These are phyloP conservation scores for Pythium aristosporum DNA, from an alignment of 352 stramenopile genomes.

Conservation along the genomic window DNA sequence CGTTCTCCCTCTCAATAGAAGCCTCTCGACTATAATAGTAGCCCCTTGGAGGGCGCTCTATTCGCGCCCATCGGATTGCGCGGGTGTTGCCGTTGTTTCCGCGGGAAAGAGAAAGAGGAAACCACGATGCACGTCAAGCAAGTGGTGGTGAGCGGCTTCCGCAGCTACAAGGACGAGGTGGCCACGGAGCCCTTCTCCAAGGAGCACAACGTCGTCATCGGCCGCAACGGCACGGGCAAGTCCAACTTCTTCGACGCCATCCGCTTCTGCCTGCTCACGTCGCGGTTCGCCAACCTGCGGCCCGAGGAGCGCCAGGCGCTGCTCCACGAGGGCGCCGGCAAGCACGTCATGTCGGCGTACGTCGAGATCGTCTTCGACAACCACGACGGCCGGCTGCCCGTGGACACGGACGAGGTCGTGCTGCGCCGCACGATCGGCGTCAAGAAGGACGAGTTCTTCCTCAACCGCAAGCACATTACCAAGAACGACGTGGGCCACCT, in stretches of 20 bases:
- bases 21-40: not conserved
- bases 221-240: conserved; percentile 96
- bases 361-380: conserved; percentile 99
- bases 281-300: conserved; percentile 90
- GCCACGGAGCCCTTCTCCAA: conserved; percentile 91
- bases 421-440: conserved; percentile 98
- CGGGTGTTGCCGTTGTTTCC: conserved; percentile 8
- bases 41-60: conserved; percentile 2
- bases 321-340: conserved; percentile 94
- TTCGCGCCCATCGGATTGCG: conserved; percentile 17
- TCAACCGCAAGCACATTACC: conserved; percentile 98
- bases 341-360: conserved; percentile 96
- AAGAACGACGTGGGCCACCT: conserved; percentile 98
- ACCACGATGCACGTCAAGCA: conserved; percentile 96
- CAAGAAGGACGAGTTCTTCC: conserved; percentile 99
- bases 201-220: conserved; percentile 97
- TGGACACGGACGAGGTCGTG: conserved; percentile 93
- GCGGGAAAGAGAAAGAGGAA: conserved; percentile 11
- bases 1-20: conserved; percentile 1
- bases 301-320: conserved; percentile 92
- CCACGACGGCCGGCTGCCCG: conserved; percentile 92
- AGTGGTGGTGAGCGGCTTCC: conserved; percentile 94
- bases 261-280: conserved; percentile 96
- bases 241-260: conserved; percentile 99
- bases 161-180: conserved; percentile 92